These are phyloP conservation scores for Biscogniauxia marginata DNA, from an alignment of 2,329 filamentous ascomycete genomes.

Conservation along the genomic window DNA sequence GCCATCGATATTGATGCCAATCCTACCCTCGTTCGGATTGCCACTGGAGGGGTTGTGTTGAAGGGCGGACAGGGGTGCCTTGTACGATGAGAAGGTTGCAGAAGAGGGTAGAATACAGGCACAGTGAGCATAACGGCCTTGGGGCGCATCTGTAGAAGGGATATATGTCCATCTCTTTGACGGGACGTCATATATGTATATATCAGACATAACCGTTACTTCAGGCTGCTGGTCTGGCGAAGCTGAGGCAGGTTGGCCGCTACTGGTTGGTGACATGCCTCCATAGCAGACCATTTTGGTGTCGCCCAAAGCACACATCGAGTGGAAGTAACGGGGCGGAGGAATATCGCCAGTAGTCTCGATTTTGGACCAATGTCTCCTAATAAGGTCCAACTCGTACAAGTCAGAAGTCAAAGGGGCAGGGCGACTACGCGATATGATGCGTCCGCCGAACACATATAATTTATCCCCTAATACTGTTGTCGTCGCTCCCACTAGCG, in stretches of 20 bases:
- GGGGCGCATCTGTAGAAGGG: slow-evolving; percentile 75
- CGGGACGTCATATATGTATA: slow-evolving; percentile 88
- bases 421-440: slow-evolving; percentile 79
- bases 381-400: slow-evolving; percentile 89
- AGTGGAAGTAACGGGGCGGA: slow-evolving; percentile 94
- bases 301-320: slow-evolving; percentile 88
- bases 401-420: slow-evolving; percentile 81
- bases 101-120: slow-evolving; percentile 88
- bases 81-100: slow-evolving; percentile 80
- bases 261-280: slow-evolving; percentile 84
- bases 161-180: slow-evolving; percentile 84
- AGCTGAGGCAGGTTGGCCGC: slow-evolving; percentile 41
- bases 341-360: slow-evolving; percentile 83
- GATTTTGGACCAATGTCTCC: slow-evolving; percentile 89
- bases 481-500: slow-evolving; percentile 90
- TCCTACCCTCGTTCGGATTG: slow-evolving; percentile 83
- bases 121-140: slow-evolving; percentile 95
- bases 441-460: slow-evolving; percentile 91
- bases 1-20: slow-evolving; percentile 87
- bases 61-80: slow-evolving; percentile 80
- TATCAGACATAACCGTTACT: slow-evolving; percentile 96
- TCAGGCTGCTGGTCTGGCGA: slow-evolving; percentile 71
- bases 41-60: slow-evolving; percentile 82
- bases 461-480: slow-evolving; percentile 94
- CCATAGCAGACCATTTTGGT: slow-evolving; percentile 97